Base-by-base conservation (phyloP, 257 asterid genomes). In the Jacaranda mimosifolia region DNA sequence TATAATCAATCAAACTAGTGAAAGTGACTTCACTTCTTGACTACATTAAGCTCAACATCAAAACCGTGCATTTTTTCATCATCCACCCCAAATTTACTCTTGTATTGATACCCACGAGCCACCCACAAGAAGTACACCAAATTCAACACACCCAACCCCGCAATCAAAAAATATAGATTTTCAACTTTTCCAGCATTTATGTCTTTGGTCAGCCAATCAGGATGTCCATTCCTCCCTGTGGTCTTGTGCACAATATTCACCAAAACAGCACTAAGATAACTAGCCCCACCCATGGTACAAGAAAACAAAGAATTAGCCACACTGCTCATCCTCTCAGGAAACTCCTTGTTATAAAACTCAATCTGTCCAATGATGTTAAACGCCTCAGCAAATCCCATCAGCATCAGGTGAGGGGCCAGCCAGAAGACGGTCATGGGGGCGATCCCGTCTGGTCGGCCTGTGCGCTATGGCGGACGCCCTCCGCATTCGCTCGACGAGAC, bases 311-410 rank as follows among this genome's bases (percentile, higher is more conserved):
- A 96, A 42, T 96, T 95, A 0, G 98, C 99, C 80, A 95, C 53
- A 17, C 98, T 93, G 3, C 88, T 86, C 98, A 95, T 89, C 48
- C 77, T 88, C 46, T 91, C 97, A 0, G 99, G 99, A 32, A 93
- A 93, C 82, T 96, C 99, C 77, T 86, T 91, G 76, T 93, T 90
- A 60, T 87, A 93, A 13, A 96, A 88, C 81, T 96, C 98, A 3
- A 93, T 90, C 51, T 96, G 99, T 0, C 97, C 99, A 7, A 93
- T 81, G 1, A 91, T 87, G 18, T 89, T 91, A 21, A 93, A 93
- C 4, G 98, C 98, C 73, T 95, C 99, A 0, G 96, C 88, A 7
- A 95, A 91, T 4, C 99, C 99, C 98, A 95, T 93, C 15, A 95
- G 83, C 2, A 95, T 85, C 21, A 95, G 73, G 62, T 95, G 99